Evolutionary conservation across 371 early-diverging fungal species (phyloP), one percentile per base, ranked within the genome.

Genomic region (Syncephalastrum racemosum): DNA sequence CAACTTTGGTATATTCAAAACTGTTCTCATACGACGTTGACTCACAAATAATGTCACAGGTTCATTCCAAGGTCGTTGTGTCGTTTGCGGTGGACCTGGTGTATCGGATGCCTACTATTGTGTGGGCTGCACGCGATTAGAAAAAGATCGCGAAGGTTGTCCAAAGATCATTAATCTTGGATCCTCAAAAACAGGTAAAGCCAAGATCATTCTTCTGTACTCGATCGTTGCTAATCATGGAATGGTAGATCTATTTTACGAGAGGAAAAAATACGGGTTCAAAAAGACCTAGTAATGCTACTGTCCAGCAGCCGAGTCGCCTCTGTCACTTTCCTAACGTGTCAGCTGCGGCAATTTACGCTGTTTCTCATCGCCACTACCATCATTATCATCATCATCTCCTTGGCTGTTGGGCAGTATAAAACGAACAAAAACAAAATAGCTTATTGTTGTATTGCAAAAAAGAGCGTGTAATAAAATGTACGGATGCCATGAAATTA

Each of bases 101-200:
- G 86, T 95, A 18, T 88, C 92, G n/a, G 97, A 97, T 68, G 97
- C 97, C 0, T 97, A 92, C 75, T 98, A 98, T 63, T 98, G 98
- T 71, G 90, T 87, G 41, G 90, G 90, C 54, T 98, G 97, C 68
- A 90, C 91, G 18, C 73, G 88, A 47, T 82, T 88, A 60, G 97
- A 98, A 66, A 96, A 95, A 70, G 98, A 97, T 73, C 82, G 98
- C 25, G 98, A 98, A 71, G 98, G 98, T 1, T 98, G 98, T 66
- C 98, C 98, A 50, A 97, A 97, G 79, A 95, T 98, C 64, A 85
- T 93, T 25, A 93, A 93, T 64, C 64, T 93, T 16, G 93, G 93
- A 46, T 84, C 88, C 22, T 86, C 91, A 39, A 86, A 90, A 60
- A 88, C 90, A 48, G 68, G 67, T 63, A 59, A n/a, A n/a, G n/a